Evolutionary conservation across 768 basidiomycete genomes (phyloP), one percentile per base, ranked within the genome.

Genomic region (Pleurotus citrinopileatus): DNA sequence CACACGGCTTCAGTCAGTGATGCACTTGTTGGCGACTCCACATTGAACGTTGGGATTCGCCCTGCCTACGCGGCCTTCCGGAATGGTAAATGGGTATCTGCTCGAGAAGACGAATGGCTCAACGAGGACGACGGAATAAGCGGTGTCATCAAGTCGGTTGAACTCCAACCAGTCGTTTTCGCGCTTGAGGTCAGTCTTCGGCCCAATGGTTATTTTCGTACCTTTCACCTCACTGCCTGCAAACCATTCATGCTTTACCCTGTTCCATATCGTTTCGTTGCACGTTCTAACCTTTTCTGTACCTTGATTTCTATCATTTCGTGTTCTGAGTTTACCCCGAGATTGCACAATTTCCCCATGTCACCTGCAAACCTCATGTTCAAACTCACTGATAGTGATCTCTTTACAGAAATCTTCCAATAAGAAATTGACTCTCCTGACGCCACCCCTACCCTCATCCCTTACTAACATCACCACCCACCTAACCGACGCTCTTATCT

Each of bases 141-240:
- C 20, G 34, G 34, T n/a, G 32, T 9, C 23, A 26, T 26, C 19
- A 22, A 26, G 43, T 27, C 43, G 26, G 63, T 86, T 8, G 77
- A 86, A 58, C 69, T 88, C 44, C 83, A 86, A 67, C 83, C 83
- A 59, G 58, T 87, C 38, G 70, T 79, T 10, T 75, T 83, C 62
- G 70, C 73, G 6, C 65, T 76, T 19, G 76, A 78, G 52, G 48
- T 63, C 3, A 56, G 60, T 23, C 36, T 29, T 19, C 26, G 25
- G 38, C 40, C 40, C 25, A 10, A 12, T 17, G 4, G 19, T 40
- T 40, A 12, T 40, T 40, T n/a, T 40, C 38, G 7, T 32, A 13
- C 7, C 13, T 6, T 32, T 32, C 29, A 32, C 6, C 29, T 32
- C n/a, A n/a, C n/a, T n/a, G n/a, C n/a, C n/a, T n/a, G n/a, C n/a